Evolutionary conservation across 768 basidiomycete species (phyloP).

Genomic region (Lactifluus subvellereus): DNA sequence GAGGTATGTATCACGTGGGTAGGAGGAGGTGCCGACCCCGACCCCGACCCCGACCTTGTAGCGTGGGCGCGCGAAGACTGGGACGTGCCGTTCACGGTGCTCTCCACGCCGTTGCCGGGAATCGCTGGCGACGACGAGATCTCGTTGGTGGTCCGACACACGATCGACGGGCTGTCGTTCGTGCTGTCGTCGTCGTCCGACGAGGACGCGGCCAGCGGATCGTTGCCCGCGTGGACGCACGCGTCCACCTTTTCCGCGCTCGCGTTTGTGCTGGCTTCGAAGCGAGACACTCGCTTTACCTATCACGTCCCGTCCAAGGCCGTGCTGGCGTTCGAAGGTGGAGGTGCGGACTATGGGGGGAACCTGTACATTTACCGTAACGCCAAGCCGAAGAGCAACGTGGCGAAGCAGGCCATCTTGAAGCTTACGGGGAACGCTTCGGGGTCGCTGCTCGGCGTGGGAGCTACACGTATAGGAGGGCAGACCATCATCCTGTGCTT

Average conservation of each 20-base stretch:
- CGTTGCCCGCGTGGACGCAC: constrained; percentile 57
- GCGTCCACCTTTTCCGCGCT: constrained; percentile 81
- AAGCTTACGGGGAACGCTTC: constrained; percentile 61
- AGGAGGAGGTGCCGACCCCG: constrained; percentile 7
- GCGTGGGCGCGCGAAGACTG: constrained; percentile 36
- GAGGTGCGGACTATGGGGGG: constrained; percentile 56
- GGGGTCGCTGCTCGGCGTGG: constrained; percentile 77
- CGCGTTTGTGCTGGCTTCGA: constrained; percentile 90
- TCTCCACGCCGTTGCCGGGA: constrained; percentile 72
- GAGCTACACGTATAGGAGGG: constrained; percentile 37
- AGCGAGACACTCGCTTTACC: constrained; percentile 84
- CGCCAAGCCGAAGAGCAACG: constrained; percentile 43
- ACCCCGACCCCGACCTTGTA: constrained; percentile 40
- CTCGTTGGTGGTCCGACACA: constrained; percentile 60
- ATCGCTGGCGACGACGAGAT: constrained; percentile 24
- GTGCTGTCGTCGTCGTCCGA: constrained; percentile 19
- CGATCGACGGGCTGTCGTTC: constrained; percentile 35
- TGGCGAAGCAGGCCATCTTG: constrained; percentile 80
- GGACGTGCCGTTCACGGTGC: constrained; percentile 42
- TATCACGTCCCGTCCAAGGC: constrained; percentile 55
- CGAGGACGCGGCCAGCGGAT: constrained; percentile 20
- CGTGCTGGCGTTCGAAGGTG: constrained; percentile 83
- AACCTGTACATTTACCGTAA: constrained; percentile 85
- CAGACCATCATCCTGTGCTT: constrained; percentile 54
- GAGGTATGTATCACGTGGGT: constrained; percentile 65